Base-by-base conservation (phyloP, 305 asterid genomes). In the Fraxinus dipetala region DNA sequence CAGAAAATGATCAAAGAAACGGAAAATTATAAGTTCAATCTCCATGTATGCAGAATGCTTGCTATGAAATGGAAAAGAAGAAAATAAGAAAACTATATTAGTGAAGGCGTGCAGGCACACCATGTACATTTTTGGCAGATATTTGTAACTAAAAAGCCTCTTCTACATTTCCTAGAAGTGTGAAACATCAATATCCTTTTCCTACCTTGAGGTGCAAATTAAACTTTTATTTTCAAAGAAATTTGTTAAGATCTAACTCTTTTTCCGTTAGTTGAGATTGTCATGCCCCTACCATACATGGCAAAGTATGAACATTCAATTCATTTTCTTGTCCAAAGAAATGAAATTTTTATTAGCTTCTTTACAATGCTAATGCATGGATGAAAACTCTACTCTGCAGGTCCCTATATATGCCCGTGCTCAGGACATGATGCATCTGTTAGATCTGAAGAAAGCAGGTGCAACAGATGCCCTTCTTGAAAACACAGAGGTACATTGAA, bases 381-480 rank as follows among this genome's bases (percentile, higher is more conserved):
- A 40, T 73, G 38, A 28, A 72, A 76, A 80, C 75, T 77, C 30
- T 59, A 67, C 78, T 85, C 82, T 73, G 86, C 84, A 96, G 99
- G 85, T 90, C 84, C 99, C 98, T 34, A 94, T 96, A 87, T 96
- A 92, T 82, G 98, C 96, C 69, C 94, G 98, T 78, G 98, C 99
- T 65, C 92, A 91, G 86, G 98, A 96, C 88, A 90, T 93, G 93
- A 86, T 76, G 84, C 99, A 96, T 86, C 86, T 96, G 85, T 79
- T 96, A 79, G 95, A 93, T 73, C 88, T 96, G 87, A 96, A 94
- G 92, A 94, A 94, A 89, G 93, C 93, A 2, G 99, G 99, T 13
- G 99, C 98, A 75, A 96, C 97, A 61, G 99, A 96, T 85, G 98
- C 97, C 75, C 88, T 96, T 85, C 98, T 94, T 80, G 99, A 96